phyloP scores from a whole-genome alignment of 352 stramenopile genomes.

The Pythium apleroticum region DNA sequence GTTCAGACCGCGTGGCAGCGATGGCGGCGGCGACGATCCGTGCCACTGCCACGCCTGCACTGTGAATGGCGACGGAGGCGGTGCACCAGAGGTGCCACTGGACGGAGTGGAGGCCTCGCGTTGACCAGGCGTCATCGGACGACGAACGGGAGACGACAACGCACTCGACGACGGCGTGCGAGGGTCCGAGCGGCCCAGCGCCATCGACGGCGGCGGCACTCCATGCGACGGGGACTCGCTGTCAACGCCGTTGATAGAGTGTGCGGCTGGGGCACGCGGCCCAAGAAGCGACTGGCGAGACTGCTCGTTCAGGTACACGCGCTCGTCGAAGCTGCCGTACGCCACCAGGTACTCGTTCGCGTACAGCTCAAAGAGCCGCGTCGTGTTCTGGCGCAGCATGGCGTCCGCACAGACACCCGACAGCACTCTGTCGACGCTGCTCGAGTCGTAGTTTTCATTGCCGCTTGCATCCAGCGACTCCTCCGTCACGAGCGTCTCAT shows the following conservation, averaged over 20 bases:
- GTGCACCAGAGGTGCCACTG: constrained; percentile 13
- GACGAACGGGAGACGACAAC: constrained; percentile 20
- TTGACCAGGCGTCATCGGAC: constrained; percentile 23
- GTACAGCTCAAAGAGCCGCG: constrained; percentile 29
- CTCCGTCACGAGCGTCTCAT: constrained; percentile 16
- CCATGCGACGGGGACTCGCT: constrained; percentile 16
- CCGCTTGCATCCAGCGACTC: background rate
- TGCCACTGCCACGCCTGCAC: constrained; percentile 73
- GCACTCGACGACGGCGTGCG: constrained; percentile 12
- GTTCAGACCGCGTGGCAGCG: constrained; percentile 32
- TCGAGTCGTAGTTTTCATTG: background rate
- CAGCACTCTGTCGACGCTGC: background rate
- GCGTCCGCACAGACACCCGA: constrained; percentile 14
- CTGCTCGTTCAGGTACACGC: constrained; percentile 35
- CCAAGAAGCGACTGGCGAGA: constrained; percentile 33
- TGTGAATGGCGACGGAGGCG: constrained; percentile 43
- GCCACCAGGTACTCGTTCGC: constrained; percentile 16
- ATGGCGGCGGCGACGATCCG: constrained; percentile 47
- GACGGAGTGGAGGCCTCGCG: constrained; percentile 17
- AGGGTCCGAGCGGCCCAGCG: constrained; percentile 6
- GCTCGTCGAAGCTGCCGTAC: constrained; percentile 32
- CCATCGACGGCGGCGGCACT: constrained; percentile 13
- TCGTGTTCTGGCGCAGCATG: constrained; percentile 26
- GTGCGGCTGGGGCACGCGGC: constrained; percentile 16
- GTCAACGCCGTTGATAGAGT: background rate